Evolutionary conservation across 2,329 filamentous ascomycete genomes (phyloP).

Genomic region (Trichophyton schoenleinii): DNA sequence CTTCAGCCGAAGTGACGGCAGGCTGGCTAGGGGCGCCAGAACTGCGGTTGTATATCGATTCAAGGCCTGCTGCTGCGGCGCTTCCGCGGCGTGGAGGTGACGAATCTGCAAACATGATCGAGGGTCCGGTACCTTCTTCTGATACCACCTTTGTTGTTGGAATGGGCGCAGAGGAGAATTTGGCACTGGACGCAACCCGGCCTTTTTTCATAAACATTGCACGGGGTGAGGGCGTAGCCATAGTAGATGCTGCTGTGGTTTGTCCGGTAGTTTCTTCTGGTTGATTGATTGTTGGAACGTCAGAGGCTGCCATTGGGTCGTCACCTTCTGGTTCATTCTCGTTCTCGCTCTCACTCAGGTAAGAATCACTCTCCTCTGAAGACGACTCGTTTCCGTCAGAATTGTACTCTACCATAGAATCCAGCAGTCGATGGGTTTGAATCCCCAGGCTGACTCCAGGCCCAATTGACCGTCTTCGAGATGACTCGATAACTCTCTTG

Average conservation of each 20-base stretch:
- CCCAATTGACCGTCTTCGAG: slow-evolving; percentile 38
- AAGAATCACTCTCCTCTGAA: slow-evolving; percentile 31
- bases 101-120: slow-evolving; percentile 60
- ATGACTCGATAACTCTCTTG: slow-evolving; percentile 49
- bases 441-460: slow-evolving; percentile 60
- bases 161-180: slow-evolving; percentile 59
- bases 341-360: slow-evolving; percentile 21
- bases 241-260: too few relatives aligned
- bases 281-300: background rate
- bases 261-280: background rate
- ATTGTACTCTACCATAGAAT: slow-evolving; percentile 45
- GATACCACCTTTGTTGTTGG: slow-evolving; percentile 55
- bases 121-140: slow-evolving; percentile 53
- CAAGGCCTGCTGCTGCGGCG: slow-evolving; percentile 14
- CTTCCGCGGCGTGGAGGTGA: slow-evolving; percentile 16
- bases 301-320: slow-evolving; percentile 5
- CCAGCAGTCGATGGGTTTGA: slow-evolving; percentile 58
- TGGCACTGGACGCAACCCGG: slow-evolving; percentile 25
- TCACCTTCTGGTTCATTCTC: slow-evolving; percentile 2
- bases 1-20: slow-evolving; percentile 12
- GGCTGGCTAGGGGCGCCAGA: slow-evolving; percentile 3
- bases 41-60: slow-evolving; percentile 27
- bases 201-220: slow-evolving; percentile 9
- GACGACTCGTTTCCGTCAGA: slow-evolving; percentile 27
- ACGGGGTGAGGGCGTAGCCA: background rate